These are phyloP conservation scores for Penicillium ucsense DNA, from an alignment of 495 filamentous ascomycete species.

Conservation along the genomic window DNA sequence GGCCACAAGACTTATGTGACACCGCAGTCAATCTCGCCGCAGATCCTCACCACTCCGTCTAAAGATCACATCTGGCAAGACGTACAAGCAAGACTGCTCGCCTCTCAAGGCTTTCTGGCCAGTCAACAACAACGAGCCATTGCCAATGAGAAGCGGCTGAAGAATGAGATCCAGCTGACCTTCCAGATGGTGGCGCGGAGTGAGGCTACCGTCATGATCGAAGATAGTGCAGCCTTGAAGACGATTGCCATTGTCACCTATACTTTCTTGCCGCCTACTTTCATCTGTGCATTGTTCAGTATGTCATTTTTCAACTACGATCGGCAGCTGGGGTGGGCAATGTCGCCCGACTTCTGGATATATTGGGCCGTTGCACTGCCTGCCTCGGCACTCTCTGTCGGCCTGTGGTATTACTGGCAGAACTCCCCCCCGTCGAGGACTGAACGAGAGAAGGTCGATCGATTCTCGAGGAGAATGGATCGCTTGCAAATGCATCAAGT, in stretches of 20 bases:
- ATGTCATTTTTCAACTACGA: slow-evolving; percentile 27
- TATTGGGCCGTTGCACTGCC: slow-evolving; percentile 27
- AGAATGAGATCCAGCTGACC: slow-evolving; percentile 37
- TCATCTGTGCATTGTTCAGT: slow-evolving; percentile 28
- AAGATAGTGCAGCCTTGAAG: slow-evolving; percentile 28
- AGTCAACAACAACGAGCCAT: slow-evolving; percentile 27
- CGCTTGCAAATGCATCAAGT: too few relatives aligned
- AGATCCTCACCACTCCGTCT: too few relatives aligned
- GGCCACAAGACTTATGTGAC: slow-evolving; percentile 15
- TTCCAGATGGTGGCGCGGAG: slow-evolving; percentile 27
- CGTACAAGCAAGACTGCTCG: slow-evolving; percentile 1
- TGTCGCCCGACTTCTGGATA: slow-evolving; percentile 27
- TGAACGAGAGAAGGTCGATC: background rate
- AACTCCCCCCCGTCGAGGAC: slow-evolving; percentile 1
- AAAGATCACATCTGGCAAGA: background rate
- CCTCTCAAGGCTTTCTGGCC: slow-evolving; percentile 14
- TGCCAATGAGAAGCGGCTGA: slow-evolving; percentile 29
- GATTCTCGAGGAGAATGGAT: too few relatives aligned
- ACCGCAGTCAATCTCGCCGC: background rate
- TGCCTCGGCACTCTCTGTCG: slow-evolving; percentile 13
- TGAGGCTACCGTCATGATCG: slow-evolving; percentile 21
- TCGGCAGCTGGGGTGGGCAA: slow-evolving; percentile 9
- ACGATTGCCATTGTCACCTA: slow-evolving; percentile 26
- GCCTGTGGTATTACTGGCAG: slow-evolving; percentile 18
- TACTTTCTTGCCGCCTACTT: slow-evolving; percentile 29